Conservation (phyloP, 768 basidiomycete genomes). For the Podaxis sp. region DNA sequence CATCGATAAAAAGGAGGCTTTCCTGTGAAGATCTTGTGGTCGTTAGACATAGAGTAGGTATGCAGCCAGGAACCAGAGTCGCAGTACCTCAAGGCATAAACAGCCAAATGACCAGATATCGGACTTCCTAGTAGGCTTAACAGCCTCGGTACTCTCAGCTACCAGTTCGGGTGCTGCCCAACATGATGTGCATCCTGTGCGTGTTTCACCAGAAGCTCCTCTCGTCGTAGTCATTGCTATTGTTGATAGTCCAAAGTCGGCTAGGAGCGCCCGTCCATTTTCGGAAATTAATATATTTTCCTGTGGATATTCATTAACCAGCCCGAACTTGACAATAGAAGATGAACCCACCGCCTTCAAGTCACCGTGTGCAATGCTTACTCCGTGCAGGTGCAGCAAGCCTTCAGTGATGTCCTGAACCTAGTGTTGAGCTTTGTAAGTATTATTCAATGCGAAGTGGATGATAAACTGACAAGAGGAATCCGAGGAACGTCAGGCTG, state of each 20-base stretch:
- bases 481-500: slow-evolving; percentile 11
- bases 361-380: background rate
- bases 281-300: background rate
- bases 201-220: background rate
- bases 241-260: background rate
- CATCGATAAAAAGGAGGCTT: background rate
- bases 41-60: too few relatives aligned
- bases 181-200: background rate
- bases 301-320: background rate
- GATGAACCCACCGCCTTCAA: background rate
- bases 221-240: background rate
- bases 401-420: background rate
- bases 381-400: background rate
- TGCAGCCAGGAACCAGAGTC: background rate
- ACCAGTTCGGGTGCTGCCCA: background rate
- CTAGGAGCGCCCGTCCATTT: background rate
- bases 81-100: background rate
- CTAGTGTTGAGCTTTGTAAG: background rate
- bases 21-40: background rate
- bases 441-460: background rate
- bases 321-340: background rate
- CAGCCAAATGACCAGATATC: background rate
- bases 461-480: background rate
- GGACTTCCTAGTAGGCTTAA: background rate
- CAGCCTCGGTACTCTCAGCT: background rate